Evolutionary conservation across 768 basidiomycete genomes (phyloP).

Genomic region (Mrakia blollopis): DNA sequence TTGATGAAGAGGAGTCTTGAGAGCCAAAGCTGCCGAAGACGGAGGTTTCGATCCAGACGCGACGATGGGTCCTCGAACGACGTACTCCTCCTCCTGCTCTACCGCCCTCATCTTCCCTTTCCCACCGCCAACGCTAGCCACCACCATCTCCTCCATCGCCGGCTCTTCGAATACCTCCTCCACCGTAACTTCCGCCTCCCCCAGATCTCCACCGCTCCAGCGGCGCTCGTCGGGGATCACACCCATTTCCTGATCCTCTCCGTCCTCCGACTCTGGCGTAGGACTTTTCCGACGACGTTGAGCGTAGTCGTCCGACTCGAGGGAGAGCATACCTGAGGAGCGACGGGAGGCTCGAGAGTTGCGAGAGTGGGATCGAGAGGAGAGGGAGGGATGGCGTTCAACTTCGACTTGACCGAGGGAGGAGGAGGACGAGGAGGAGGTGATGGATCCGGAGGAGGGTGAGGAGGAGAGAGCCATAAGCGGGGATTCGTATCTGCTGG

Average conservation of each 20-base stretch:
- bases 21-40: neutral
- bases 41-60: neutral
- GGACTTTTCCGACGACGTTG: constrained; percentile 2
- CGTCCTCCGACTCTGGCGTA: constrained; percentile 7
- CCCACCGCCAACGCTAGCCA: too few relatives aligned
- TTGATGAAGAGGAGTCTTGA: constrained; percentile 9
- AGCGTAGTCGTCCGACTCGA: constrained; percentile 4
- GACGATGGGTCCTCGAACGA: neutral
- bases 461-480: neutral
- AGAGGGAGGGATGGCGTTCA: neutral
- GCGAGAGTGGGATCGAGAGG: constrained; percentile 3
- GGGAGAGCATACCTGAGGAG: constrained; percentile 1
- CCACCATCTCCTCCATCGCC: neutral
- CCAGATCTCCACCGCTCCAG: neutral
- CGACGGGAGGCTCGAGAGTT: constrained; percentile 6
- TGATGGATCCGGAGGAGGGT: neutral
- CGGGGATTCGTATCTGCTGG: neutral
- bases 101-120: neutral
- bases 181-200: neutral
- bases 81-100: neutral
- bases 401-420: constrained; percentile 13
- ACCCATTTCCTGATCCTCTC: constrained; percentile 2
- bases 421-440: neutral
- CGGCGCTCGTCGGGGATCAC: constrained; percentile 8
- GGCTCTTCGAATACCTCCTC: neutral